phyloP scores from a whole-genome alignment of 257 asterid genomes.

The Asclepias syriaca region DNA sequence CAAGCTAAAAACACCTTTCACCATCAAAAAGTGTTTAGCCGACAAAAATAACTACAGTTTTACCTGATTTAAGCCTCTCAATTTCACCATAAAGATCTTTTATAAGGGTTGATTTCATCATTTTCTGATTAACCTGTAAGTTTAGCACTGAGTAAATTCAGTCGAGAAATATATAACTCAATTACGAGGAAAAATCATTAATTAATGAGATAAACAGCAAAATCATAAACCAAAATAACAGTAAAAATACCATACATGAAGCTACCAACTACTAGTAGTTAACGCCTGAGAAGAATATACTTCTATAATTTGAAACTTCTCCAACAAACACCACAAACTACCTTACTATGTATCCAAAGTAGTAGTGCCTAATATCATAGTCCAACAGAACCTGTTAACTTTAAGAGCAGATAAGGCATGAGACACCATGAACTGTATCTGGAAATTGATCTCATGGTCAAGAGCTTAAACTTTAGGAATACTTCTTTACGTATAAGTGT shows the following conservation, averaged over 20 bases:
- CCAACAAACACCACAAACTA: neutral
- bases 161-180: neutral
- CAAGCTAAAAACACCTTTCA: neutral
- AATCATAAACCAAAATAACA: neutral
- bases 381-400: neutral
- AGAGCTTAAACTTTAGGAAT: neutral
- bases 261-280: neutral
- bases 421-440: neutral
- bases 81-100: slow-evolving; percentile 78
- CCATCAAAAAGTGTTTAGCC: neutral
- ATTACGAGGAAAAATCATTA: neutral
- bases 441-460: neutral
- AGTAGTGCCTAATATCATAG: neutral
- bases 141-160: neutral
- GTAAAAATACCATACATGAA: neutral
- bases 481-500: neutral
- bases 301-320: neutral
- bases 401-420: neutral
- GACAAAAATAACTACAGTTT: neutral
- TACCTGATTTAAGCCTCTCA: slow-evolving; percentile 73
- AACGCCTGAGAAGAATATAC: neutral
- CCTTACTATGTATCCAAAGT: neutral
- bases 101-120: slow-evolving; percentile 76
- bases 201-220: neutral
- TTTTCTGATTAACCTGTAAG: slow-evolving; percentile 78